Base-by-base conservation (phyloP, 2,329 filamentous ascomycete genomes). In the Cladosporium sp. region DNA sequence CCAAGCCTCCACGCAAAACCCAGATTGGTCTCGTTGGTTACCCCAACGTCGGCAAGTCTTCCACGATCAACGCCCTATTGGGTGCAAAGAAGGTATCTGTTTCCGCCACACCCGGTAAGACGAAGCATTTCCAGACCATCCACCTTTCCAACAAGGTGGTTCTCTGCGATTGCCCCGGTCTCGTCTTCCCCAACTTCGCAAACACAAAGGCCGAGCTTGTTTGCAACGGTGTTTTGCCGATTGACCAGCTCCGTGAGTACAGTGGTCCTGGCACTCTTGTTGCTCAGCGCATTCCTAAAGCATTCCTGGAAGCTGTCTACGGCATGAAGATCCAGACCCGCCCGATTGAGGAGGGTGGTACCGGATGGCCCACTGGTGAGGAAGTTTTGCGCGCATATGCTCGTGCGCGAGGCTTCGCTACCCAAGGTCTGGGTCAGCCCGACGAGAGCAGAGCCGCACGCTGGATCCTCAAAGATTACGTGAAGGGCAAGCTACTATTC, bases 121-220 rank as follows among this genome's bases (percentile, higher is more conserved):
- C 95, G 16, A 99, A 99, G 82, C 95, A 99, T 75, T 99, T 99
- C 82, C 95, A 99, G 79, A 99, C 95, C 1, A 95, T 99, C 66
- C 93, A 97, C 76, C 87, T 99, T 35, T 95, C 91, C 66, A 91
- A 95, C 0, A 88, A 89, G 66, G 92, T 99, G 68, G 86, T 98
- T 56, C 86, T 99, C 7, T 98, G 95, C 79, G 95, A 99, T 88
- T 99, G 95, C 76, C 95, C 95, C 11, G 95, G 95, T 89, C 89
- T 99, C 23, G 96, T 99, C 1, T 98, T 99, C 78, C 93, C 95
- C 73, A 98, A 98, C 80, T 99, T 98, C 73, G 94, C 95, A 65
- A 93, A 89, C 55, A 98, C 93, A 56, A 98, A 98, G 80, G 95
- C 92, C 46, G 95, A 99, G 74, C 87, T 99, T 23, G 95, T 99